These are phyloP conservation scores for Blastocystis hominis DNA, from an alignment of 352 stramenopile species.

Conservation along the genomic window DNA sequence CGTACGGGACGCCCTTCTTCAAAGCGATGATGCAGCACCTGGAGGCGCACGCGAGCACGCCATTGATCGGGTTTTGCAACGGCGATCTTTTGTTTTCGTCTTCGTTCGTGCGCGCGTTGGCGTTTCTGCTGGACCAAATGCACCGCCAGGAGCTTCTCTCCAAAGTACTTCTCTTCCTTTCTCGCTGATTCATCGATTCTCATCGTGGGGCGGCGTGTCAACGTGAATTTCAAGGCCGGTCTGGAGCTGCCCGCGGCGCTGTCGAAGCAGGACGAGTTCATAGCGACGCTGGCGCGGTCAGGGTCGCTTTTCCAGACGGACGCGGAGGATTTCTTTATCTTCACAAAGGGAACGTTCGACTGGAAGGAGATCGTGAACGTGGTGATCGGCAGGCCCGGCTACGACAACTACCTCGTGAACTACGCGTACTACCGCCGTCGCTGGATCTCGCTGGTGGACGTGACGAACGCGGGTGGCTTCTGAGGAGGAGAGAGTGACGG, in stretches of 20 bases:
- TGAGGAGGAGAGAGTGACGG: background rate
- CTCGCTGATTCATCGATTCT: background rate
- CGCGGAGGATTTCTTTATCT: conserved; percentile 59
- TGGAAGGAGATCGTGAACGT: conserved; percentile 27
- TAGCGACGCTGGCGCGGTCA: background rate
- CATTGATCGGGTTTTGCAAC: conserved; percentile 58
- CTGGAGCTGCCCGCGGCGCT: background rate
- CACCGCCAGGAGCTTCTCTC: background rate
- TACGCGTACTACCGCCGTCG: conserved; percentile 5
- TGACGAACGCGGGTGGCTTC: conserved; percentile 6
- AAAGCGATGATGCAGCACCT: conserved; percentile 45
- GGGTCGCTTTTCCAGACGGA: conserved; percentile 55
- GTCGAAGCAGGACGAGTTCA: background rate
- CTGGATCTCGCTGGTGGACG: conserved; percentile 28
- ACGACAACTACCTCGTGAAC: conserved; percentile 59
- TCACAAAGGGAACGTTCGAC: conserved; percentile 11
- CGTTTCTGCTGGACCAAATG: background rate
- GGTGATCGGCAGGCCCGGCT: conserved; percentile 42
- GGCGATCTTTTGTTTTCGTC: conserved; percentile 53
- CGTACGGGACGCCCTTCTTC: conserved; percentile 53
- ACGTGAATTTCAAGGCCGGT: background rate
- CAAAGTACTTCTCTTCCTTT: background rate
- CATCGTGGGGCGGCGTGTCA: conserved; percentile 17
- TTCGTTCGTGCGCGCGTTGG: background rate
- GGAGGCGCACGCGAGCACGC: background rate